Evolutionary conservation across 2,329 filamentous ascomycete genomes (phyloP).

Genomic region (Cercospora beticola): DNA sequence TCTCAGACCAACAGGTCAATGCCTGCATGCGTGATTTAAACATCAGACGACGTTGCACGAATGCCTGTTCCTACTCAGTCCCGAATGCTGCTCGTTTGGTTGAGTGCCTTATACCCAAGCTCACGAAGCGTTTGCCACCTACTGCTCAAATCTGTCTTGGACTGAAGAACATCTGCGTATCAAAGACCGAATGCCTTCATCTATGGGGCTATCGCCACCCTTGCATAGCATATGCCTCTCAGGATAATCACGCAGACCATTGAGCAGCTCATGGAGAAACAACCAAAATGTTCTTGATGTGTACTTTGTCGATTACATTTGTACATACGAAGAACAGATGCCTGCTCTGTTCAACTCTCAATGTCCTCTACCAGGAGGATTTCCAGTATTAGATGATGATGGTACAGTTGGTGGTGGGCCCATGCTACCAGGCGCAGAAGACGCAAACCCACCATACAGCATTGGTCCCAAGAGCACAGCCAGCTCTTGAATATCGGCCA

Average conservation of each 20-base stretch:
- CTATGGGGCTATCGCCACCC: not conserved
- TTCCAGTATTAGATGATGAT: not conserved
- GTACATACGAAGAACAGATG: not conserved
- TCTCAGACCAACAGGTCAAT: constrained; percentile 1
- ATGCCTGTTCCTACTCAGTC: not conserved
- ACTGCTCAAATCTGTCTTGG: not conserved
- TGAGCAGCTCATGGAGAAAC: not conserved
- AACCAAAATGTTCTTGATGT: not conserved
- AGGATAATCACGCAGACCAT: not conserved
- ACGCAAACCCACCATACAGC: constrained; percentile 4
- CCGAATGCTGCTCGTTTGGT: not conserved
- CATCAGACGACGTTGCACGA: not conserved
- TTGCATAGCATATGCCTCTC: not conserved
- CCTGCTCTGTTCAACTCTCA: not conserved
- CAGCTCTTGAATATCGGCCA: constrained; percentile 45
- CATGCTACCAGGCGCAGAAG: not conserved
- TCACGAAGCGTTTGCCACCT: not conserved
- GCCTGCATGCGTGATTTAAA: constrained; percentile 2
- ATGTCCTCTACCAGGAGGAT: not conserved
- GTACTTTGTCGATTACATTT: not conserved
- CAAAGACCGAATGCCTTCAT: not conserved
- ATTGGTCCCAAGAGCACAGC: constrained; percentile 23
- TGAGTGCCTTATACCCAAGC: not conserved
- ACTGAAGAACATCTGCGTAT: not conserved
- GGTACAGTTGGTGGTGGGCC: constrained; percentile 1